Conservation (phyloP, 1,139 yeast species). For the Geotrichum citri-aurantii region DNA sequence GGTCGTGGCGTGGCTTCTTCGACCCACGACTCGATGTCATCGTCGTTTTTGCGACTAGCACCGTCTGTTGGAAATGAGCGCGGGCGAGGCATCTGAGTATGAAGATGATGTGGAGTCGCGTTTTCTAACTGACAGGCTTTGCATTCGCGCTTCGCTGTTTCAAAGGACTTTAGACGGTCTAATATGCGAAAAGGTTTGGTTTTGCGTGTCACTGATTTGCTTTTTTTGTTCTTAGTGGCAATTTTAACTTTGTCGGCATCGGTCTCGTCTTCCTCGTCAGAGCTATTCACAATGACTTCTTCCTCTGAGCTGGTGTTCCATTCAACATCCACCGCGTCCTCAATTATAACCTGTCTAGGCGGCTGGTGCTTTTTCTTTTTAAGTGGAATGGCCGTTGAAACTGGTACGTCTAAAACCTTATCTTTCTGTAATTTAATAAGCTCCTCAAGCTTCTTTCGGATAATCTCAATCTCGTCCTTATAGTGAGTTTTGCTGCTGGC, state of each 20-base stretch:
- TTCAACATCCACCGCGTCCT: slow-evolving; percentile 1
- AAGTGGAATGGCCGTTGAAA: background rate
- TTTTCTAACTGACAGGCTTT: background rate
- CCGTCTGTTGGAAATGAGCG: background rate
- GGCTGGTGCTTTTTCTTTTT: background rate
- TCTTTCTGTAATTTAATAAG: slow-evolving; percentile 3
- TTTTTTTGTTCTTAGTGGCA: background rate
- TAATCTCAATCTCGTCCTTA: slow-evolving; percentile 4
- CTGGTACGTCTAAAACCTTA: background rate
- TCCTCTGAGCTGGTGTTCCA: slow-evolving; percentile 2
- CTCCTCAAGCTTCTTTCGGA: slow-evolving; percentile 12
- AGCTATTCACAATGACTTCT: background rate
- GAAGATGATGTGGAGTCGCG: background rate
- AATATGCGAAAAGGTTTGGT: background rate
- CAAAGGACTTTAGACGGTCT: background rate
- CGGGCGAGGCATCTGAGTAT: background rate
- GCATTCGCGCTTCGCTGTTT: background rate
- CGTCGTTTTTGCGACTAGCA: background rate
- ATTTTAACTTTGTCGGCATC: background rate
- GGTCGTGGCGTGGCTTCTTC: slow-evolving; percentile 33
- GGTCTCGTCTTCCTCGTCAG: background rate
- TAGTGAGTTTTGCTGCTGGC: background rate
- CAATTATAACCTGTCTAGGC: background rate
- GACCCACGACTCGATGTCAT: slow-evolving; percentile 19
- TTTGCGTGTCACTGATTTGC: background rate